These are phyloP conservation scores for Neurospora discreta DNA, from an alignment of 495 filamentous ascomycete species.

Conservation along the genomic window DNA sequence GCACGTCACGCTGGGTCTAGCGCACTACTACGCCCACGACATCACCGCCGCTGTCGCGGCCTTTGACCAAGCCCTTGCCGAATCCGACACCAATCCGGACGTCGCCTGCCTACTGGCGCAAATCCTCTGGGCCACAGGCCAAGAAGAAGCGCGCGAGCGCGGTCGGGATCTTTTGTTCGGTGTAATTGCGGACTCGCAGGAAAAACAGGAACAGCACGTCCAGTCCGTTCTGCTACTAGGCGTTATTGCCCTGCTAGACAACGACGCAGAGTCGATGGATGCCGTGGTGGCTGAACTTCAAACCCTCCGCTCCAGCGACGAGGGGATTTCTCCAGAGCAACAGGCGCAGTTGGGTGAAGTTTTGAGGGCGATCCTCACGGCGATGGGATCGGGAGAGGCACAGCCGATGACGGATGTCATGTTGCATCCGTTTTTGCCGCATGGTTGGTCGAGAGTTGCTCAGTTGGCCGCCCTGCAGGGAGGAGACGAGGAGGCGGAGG, in stretches of 20 bases:
- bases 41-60: constrained; percentile 58
- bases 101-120: constrained; percentile 81
- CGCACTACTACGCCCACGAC: constrained; percentile 55
- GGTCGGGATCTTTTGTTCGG: constrained; percentile 74
- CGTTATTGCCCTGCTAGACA: constrained; percentile 68
- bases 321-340: constrained; percentile 27
- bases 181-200: constrained; percentile 32
- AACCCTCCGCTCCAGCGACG: constrained; percentile 51
- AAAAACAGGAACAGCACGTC: constrained; percentile 54
- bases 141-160: constrained; percentile 57
- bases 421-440: constrained; percentile 60
- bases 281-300: constrained; percentile 74
- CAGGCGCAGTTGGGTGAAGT: constrained; percentile 38
- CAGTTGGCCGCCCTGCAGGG: constrained; percentile 13
- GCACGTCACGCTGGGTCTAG: constrained; percentile 76
- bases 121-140: constrained; percentile 84
- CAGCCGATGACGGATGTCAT: constrained; percentile 64
- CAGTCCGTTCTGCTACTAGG: constrained; percentile 70
- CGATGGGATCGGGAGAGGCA: constrained; percentile 23
- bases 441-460: constrained; percentile 67
- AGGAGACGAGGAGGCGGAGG: constrained; percentile 34
- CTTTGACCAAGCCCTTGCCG: constrained; percentile 72
- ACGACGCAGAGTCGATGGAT: constrained; percentile 63
- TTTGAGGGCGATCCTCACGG: constrained; percentile 29
- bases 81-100: constrained; percentile 54